phyloP scores from a whole-genome alignment of 208 protist species.

The Leishmania guyanensis region DNA sequence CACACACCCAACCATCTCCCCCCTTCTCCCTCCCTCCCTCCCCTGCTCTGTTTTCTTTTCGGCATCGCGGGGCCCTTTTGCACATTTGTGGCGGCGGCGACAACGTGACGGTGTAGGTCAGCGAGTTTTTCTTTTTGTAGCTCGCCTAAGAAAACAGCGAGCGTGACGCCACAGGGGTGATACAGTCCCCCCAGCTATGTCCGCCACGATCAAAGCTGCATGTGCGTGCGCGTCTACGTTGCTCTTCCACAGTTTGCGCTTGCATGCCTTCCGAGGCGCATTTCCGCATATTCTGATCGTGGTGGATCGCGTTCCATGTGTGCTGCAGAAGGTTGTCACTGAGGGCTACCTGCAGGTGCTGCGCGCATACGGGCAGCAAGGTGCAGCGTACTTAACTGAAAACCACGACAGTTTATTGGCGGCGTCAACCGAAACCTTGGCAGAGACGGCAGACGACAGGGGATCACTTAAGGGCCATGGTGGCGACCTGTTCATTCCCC shows the following conservation, averaged over 20 bases:
- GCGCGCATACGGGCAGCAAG: conserved; percentile 47
- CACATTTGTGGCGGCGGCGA: neutral
- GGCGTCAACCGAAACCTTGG: neutral
- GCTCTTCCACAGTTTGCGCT: conserved; percentile 73
- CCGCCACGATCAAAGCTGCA: conserved; percentile 57
- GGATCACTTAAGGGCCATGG: neutral
- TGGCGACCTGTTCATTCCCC: conserved; percentile 42
- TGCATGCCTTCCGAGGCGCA: conserved; percentile 68
- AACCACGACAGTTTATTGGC: conserved; percentile 10
- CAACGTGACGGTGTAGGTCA: neutral
- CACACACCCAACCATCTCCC: neutral
- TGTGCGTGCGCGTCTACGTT: conserved; percentile 66
- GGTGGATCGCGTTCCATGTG: conserved; percentile 65
- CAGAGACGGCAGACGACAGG: neutral
- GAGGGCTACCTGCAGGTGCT: conserved; percentile 81
- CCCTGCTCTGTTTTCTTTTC: neutral
- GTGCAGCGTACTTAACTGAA: conserved; percentile 10
- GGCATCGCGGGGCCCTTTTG: neutral
- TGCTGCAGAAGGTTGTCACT: conserved; percentile 67
- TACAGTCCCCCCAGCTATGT: neutral
- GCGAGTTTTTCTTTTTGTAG: neutral
- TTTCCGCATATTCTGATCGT: conserved; percentile 81
- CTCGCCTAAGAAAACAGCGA: neutral
- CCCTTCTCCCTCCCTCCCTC: neutral
- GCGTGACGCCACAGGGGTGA: neutral